phyloP scores from a whole-genome alignment of 441 rosid genomes.

The Erodium chrysanthum region DNA sequence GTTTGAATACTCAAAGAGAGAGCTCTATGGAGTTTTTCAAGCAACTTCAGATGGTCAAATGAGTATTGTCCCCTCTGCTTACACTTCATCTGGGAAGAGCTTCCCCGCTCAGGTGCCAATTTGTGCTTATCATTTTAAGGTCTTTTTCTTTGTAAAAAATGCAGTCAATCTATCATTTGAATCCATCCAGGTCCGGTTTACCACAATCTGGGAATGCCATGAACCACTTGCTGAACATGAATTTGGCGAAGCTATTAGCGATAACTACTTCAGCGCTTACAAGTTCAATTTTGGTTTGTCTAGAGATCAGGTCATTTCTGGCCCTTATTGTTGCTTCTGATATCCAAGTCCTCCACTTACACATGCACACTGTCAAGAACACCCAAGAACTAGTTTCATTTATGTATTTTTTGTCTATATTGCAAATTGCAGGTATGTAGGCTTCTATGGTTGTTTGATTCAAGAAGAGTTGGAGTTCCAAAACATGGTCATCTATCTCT shows the following conservation, averaged over 20 bases:
- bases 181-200: conserved; percentile 23
- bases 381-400: not conserved
- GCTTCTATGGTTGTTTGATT: conserved; percentile 23
- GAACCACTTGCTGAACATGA: conserved; percentile 23
- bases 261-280: conserved; percentile 18
- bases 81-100: conserved; percentile 22
- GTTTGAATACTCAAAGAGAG: conserved; percentile 22
- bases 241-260: conserved; percentile 19
- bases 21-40: conserved; percentile 25
- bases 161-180: not conserved
- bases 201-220: conserved; percentile 22
- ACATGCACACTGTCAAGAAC: no score
- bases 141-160: not conserved
- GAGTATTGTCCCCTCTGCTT: conserved; percentile 21
- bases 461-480: conserved; percentile 14
- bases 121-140: not conserved
- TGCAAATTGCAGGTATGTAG: conserved; percentile 16
- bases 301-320: conserved; percentile 18
- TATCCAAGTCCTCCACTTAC: not conserved
- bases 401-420: not conserved
- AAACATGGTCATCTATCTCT: conserved; percentile 7
- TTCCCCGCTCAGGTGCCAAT: conserved; percentile 29
- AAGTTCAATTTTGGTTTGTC: conserved; percentile 26
- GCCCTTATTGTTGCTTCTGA: not conserved
- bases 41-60: conserved; percentile 21